Conservation (phyloP, 306 rosid species). For the Ziziphus jujuba region DNA sequence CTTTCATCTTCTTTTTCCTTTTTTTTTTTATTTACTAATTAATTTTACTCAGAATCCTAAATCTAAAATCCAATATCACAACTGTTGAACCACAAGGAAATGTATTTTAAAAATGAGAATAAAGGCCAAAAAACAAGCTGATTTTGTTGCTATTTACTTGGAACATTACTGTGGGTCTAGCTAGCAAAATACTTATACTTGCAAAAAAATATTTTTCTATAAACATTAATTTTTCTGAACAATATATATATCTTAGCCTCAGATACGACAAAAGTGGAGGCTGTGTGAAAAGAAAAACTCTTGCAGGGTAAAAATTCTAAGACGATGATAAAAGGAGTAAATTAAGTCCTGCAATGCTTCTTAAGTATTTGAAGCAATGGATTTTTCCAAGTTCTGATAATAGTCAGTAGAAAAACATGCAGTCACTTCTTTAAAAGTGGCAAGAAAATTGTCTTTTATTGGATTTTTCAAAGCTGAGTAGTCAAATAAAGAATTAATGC, state of each 20-base stretch:
- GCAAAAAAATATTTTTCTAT: too few relatives aligned
- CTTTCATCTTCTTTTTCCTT: too few relatives aligned
- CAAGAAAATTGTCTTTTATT: background rate
- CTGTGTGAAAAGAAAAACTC: background rate
- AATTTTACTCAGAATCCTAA: background rate
- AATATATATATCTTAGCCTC: background rate
- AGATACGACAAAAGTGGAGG: background rate
- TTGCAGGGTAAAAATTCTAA: background rate
- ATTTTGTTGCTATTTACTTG: too few relatives aligned
- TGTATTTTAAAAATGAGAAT: background rate
- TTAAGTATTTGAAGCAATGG: too few relatives aligned
- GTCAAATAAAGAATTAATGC: constrained; percentile 20
- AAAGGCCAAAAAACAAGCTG: background rate
- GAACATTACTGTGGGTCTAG: too few relatives aligned
- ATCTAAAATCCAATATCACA: background rate
- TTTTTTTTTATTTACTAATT: background rate
- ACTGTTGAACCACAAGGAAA: background rate
- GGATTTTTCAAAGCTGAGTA: constrained; percentile 4
- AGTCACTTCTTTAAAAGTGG: background rate
- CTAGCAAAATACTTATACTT: too few relatives aligned
- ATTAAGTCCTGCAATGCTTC: too few relatives aligned
- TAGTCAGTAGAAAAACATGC: too few relatives aligned
- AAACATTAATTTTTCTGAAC: too few relatives aligned
- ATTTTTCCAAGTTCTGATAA: too few relatives aligned
- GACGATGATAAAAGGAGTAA: background rate